phyloP scores from a whole-genome alignment of 163 green algal species.

The Scenedesmus sp. region DNA sequence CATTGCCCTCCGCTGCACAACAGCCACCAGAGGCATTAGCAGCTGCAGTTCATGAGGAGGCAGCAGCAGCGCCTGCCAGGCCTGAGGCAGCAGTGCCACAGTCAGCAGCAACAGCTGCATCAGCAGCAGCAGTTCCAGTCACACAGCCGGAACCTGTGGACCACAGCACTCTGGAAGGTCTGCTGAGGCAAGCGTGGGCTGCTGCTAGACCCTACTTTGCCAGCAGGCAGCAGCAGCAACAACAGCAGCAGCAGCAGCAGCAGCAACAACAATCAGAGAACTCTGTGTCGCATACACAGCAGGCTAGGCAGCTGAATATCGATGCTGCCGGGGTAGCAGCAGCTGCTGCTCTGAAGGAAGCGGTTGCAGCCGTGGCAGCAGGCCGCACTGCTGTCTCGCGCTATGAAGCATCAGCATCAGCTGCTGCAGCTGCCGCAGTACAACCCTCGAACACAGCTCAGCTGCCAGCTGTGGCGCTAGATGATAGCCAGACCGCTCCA shows the following conservation, averaged over 20 bases:
- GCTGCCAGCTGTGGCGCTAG: background rate
- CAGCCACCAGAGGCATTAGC: too few relatives aligned
- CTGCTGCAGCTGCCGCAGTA: conserved; percentile 31
- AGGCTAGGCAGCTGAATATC: background rate
- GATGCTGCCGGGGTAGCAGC: background rate
- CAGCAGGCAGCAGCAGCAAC: background rate
- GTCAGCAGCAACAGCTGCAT: background rate
- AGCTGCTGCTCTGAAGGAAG: background rate
- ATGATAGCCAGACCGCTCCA: background rate
- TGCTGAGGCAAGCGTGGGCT: background rate
- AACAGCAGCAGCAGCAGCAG: background rate
- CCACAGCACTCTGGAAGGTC: background rate
- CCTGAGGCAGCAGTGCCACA: background rate
- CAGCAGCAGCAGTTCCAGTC: background rate
- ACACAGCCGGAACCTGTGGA: background rate
- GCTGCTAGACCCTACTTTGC: background rate
- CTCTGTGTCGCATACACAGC: background rate
- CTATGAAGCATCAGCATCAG: background rate
- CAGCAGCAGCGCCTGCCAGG: background rate
- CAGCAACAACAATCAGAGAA: background rate
- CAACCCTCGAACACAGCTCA: background rate
- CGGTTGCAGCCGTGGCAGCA: background rate
- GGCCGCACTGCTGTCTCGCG: background rate
- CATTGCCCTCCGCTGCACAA: too few relatives aligned
- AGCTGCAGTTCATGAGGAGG: background rate